Base-by-base conservation (phyloP, 2,329 filamentous ascomycete species). In the Scedosporium boydii region DNA sequence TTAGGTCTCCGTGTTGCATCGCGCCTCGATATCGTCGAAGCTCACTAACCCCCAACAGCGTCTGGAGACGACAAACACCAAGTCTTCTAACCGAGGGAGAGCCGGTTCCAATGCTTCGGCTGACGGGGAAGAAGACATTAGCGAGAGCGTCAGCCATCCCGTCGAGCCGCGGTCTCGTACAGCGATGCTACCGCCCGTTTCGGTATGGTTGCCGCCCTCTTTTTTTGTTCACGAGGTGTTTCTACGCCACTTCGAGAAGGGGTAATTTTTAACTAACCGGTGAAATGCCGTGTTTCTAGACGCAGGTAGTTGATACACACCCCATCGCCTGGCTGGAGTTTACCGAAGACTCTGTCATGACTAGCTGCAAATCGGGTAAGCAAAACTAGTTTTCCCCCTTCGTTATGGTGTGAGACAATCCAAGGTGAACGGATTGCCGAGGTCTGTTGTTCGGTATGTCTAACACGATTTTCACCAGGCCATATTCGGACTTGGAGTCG, bases 261-360 rank as follows among this genome's bases (percentile, higher is more conserved):
- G 18, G 18, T 7, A 18, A 18, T 21, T n/a, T 10, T 21, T n/a
- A 21, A 27, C 51, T 55, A 27, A 55, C 21, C 1, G 6, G 38
- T 27, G 4, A 23, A 23, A 23, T n/a, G 16, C 21, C 6, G 6
- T 18, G 12, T 46, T 16, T 59, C 65, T 69, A 93, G 79, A 91
- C 89, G 58, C 97, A 96, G 74, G 79, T 83, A 12, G 86, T 96
- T 42, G 92, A 96, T 73, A 85, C 87, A 64, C 91, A 98, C 74
- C 92, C 93, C 61, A 80, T 96, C 56, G 90, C 86, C 73, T 96
- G 93, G 88, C 76, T 99, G 46, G 90, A 87, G n/a, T 99, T 99
- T 69, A 93, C 93, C 62, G 89, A 97, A 72, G 88, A 96, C 69
- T 89, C 89, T 66, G 96, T 99, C 67, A 87, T 98, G 70, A 97